Conservation (phyloP, 257 asterid genomes). For the Rauvolfia tetraphylla region DNA sequence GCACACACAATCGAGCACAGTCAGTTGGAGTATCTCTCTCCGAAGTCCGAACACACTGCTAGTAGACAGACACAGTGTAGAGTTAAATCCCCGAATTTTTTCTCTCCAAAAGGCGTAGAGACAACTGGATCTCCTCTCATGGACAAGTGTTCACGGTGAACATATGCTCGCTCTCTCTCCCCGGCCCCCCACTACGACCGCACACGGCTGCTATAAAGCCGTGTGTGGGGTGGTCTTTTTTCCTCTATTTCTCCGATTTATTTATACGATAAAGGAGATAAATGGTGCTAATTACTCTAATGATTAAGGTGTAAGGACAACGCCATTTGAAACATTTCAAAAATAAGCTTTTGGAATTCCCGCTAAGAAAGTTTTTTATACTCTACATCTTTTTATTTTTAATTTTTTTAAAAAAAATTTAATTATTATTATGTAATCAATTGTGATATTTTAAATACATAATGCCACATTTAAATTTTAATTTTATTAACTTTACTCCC, state of each 20-base stretch:
- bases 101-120: conserved; percentile 32
- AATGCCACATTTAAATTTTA: too few species aligned
- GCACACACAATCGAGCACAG: conserved; percentile 10
- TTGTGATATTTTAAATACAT: too few species aligned
- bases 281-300: not conserved
- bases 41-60: not conserved
- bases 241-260: too few species aligned
- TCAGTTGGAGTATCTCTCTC: conserved; percentile 11
- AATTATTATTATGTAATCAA: too few species aligned
- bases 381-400: too few species aligned
- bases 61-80: not conserved
- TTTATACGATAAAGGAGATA: not conserved
- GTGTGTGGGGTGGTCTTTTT: not conserved
- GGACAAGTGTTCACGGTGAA: conserved; percentile 34
- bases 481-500: too few species aligned
- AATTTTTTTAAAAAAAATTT: too few species aligned
- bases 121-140: conserved; percentile 32
- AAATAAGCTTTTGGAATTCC: too few species aligned
- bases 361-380: too few species aligned
- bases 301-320: not conserved
- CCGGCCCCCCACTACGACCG: not conserved
- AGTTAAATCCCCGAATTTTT: conserved; percentile 1
- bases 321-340: too few species aligned
- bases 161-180: not conserved
- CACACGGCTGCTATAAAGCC: not conserved